These are phyloP conservation scores for Rhododendron vialii DNA, from an alignment of 148 eudicot species.

Conservation along the genomic window DNA sequence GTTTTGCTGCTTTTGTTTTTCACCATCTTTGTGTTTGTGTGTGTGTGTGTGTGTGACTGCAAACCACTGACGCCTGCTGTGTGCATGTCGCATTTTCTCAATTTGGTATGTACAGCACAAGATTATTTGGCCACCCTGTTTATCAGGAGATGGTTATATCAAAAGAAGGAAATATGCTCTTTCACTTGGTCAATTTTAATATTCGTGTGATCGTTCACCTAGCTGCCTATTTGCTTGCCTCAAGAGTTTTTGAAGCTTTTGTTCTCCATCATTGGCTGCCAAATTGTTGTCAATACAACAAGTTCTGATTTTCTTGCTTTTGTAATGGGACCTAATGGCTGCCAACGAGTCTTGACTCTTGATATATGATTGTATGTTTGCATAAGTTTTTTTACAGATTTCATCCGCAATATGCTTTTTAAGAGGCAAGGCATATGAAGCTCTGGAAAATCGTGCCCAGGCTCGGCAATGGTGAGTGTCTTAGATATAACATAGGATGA, in stretches of 20 bases:
- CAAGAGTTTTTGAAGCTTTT: not conserved
- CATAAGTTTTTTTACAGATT: conserved; percentile 40
- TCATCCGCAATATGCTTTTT: conserved; percentile 86
- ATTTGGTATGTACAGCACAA: not conserved
- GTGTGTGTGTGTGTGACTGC: not conserved
- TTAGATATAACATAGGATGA: not conserved
- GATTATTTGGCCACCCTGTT: not conserved
- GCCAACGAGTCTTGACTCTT: not conserved
- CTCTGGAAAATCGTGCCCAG: conserved; percentile 87
- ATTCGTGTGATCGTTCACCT: not conserved
- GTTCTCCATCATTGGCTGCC: not conserved
- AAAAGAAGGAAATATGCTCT: not conserved
- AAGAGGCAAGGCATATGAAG: conserved; percentile 95
- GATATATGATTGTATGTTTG: not conserved
- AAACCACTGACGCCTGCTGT: not conserved
- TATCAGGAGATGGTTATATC: not conserved
- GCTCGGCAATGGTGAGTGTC: conserved; percentile 81
- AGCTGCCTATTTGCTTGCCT: not conserved
- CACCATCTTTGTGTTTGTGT: not conserved
- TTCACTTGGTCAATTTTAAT: not conserved
- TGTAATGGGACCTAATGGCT: not conserved
- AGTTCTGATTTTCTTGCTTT: not conserved
- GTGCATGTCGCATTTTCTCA: not conserved
- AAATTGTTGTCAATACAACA: not conserved
- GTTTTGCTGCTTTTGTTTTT: not conserved